Conservation (phyloP, 139 green algal genomes). For the Coelastrella sp. region DNA sequence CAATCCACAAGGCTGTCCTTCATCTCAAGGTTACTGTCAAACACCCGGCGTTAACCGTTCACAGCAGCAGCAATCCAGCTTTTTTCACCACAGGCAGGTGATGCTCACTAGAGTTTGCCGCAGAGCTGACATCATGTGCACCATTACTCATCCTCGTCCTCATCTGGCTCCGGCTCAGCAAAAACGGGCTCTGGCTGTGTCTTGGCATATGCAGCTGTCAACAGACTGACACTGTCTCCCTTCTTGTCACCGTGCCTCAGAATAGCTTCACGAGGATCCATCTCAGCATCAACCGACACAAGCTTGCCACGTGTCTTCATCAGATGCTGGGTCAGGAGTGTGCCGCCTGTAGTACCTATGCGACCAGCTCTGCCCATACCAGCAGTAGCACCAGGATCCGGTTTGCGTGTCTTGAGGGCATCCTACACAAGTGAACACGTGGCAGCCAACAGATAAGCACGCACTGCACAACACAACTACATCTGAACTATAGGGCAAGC, state of each 20-base stretch:
- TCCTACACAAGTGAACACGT: conserved; percentile 49
- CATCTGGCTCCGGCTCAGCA: conserved; percentile 74
- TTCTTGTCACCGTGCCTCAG: conserved; percentile 77
- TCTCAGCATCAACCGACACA: conserved; percentile 71
- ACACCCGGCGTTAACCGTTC: too few relatives aligned
- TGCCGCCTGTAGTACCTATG: conserved; percentile 81
- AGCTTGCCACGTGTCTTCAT: conserved; percentile 82
- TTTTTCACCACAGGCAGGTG: too few relatives aligned
- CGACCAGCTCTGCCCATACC: conserved; percentile 74
- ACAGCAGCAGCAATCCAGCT: too few relatives aligned
- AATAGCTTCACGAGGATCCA: conserved; percentile 75
- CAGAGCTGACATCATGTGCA: too few relatives aligned
- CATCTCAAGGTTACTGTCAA: too few relatives aligned
- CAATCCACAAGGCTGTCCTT: too few relatives aligned
- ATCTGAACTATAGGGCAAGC: too few relatives aligned
- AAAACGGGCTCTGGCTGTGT: conserved; percentile 88
- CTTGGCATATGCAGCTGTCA: conserved; percentile 78
- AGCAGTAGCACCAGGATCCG: conserved; percentile 70
- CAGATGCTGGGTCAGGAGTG: conserved; percentile 90
- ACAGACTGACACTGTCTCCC: conserved; percentile 65
- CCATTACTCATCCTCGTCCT: conserved; percentile 58
- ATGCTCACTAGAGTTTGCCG: too few relatives aligned
- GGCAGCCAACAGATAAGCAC: neutral
- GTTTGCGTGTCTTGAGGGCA: conserved; percentile 64
- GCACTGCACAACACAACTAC: neutral